These are phyloP conservation scores for Emergomyces orientalis DNA, from an alignment of 2,329 filamentous ascomycete species.

Conservation along the genomic window DNA sequence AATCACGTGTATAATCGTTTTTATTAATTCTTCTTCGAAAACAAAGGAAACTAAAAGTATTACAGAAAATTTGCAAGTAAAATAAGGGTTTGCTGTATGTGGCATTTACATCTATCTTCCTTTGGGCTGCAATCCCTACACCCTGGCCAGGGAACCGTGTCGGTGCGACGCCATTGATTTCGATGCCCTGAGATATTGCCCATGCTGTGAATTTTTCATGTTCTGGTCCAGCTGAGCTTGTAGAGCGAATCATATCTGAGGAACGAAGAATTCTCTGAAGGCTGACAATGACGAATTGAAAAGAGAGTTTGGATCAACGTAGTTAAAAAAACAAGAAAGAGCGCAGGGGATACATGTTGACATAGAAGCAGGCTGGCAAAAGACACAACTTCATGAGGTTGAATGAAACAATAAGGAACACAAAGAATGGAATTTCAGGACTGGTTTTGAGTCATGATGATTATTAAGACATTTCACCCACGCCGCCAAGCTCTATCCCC, in stretches of 20 bases:
- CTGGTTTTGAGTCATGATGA: not conserved
- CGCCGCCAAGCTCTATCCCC: not conserved
- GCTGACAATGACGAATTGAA: not conserved
- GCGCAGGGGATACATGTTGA: not conserved
- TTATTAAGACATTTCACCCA: not conserved
- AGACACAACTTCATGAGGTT: not conserved
- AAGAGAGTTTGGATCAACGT: not conserved
- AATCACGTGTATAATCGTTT: conserved; percentile 1
- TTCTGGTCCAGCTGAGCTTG: conserved; percentile 23
- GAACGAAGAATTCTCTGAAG: not conserved
- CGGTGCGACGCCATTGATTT: conserved; percentile 58
- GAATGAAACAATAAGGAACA: not conserved
- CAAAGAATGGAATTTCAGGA: not conserved
- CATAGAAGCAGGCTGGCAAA: not conserved
- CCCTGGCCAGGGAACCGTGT: conserved; percentile 61
- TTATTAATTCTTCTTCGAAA: conserved; percentile 4
- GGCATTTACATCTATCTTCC: conserved; percentile 51
- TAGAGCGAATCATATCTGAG: conserved; percentile 3
- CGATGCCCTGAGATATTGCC: conserved; percentile 56
- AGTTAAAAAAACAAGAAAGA: not conserved
- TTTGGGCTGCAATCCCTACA: conserved; percentile 65
- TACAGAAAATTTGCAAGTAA: not conserved
- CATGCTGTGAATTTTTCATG: conserved; percentile 55
- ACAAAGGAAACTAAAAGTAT: conserved; percentile 1
- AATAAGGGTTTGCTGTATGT: not conserved